These are phyloP conservation scores for Bothriochloa decipiens DNA, from an alignment of 176 grass and related monocot species.

Conservation along the genomic window DNA sequence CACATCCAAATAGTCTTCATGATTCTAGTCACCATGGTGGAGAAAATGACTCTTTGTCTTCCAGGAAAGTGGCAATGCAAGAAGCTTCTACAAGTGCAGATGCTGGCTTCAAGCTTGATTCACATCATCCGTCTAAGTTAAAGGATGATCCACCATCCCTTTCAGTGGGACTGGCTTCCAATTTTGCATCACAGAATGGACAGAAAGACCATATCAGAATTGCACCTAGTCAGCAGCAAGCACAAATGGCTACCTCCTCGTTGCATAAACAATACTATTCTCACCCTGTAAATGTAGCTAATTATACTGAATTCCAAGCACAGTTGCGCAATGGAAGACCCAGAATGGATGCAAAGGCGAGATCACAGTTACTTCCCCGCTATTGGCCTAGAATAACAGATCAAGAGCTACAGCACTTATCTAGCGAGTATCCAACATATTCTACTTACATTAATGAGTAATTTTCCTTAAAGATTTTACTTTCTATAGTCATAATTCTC, in stretches of 20 bases:
- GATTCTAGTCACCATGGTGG: conserved; percentile 57
- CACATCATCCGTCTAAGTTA: conserved; percentile 48
- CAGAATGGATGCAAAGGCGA: conserved; percentile 71
- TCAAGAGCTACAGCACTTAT: conserved; percentile 94
- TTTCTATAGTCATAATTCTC: conserved; percentile 17
- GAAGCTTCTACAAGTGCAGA: conserved; percentile 52
- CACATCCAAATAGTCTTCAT: conserved; percentile 61
- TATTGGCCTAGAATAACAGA: conserved; percentile 99
- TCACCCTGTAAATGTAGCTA: conserved; percentile 44
- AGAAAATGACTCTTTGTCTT: conserved; percentile 62
- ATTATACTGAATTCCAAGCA: conserved; percentile 51
- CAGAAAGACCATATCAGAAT: conserved; percentile 60
- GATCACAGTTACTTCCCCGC: conserved; percentile 87
- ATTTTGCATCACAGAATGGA: conserved; percentile 58
- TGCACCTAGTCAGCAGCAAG: conserved; percentile 44
- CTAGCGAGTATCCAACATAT: conserved; percentile 85
- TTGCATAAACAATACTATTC: conserved; percentile 66
- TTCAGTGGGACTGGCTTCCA: conserved; percentile 44
- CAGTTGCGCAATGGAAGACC: conserved; percentile 82
- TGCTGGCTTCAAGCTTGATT: conserved; percentile 59
- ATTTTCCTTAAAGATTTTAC: conserved; percentile 20
- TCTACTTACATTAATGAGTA: conserved; percentile 44
- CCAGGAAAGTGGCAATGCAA: conserved; percentile 63
- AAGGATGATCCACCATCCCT: conserved; percentile 59
- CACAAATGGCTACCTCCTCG: conserved; percentile 54